Base-by-base conservation (phyloP, 306 rosid species). In the Geum urbanum region DNA sequence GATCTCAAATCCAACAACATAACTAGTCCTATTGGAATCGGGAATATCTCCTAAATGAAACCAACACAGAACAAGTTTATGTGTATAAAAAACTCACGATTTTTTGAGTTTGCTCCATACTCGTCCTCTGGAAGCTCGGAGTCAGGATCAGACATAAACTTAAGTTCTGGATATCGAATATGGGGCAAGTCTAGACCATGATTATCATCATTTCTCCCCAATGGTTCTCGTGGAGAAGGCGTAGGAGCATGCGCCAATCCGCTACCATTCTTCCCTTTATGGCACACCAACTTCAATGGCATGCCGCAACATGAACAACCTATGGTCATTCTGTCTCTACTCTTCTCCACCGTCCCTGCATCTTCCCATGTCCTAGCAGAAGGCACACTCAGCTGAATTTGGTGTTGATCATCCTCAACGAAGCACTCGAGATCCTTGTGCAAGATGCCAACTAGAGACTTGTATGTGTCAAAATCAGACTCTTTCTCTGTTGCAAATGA, bases 391-490 rank as follows among this genome's bases (percentile, higher is more conserved):
- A 85, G 56, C 7, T 84, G 91, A 68, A 87, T 80, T 5, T 80
- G 85, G 57, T 63, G 81, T 8, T 70, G 79, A 19, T 85, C 92
- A 7, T 87, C 89, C 65, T 90, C 88, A 6, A 85, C 92, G 41
- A 86, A 81, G 63, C 90, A 82, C 37, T 90, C 97, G 9, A 88
- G 79, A 76, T 92, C 97, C 89, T 86, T 94, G 44, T 88, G 95
- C 67, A 94, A 63, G 77, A 90, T 87, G 63, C 97, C 97, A 2
- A 90, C 86, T 1, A 90, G 94, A 22, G 97, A 88, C 67, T 87
- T 94, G 70, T 91, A 86, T 2, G 92, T 83, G 65, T 82, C 87
- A 19, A 83, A 79, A 51, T 88, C 88, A 0, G 92, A 85, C 66
- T 92, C 94, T 63, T 70, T 88, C 60, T 85, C 88, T 0, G 90